Evolutionary conservation across 345 rosid species (phyloP).

Genomic region (Leavenworthia alabamica): DNA sequence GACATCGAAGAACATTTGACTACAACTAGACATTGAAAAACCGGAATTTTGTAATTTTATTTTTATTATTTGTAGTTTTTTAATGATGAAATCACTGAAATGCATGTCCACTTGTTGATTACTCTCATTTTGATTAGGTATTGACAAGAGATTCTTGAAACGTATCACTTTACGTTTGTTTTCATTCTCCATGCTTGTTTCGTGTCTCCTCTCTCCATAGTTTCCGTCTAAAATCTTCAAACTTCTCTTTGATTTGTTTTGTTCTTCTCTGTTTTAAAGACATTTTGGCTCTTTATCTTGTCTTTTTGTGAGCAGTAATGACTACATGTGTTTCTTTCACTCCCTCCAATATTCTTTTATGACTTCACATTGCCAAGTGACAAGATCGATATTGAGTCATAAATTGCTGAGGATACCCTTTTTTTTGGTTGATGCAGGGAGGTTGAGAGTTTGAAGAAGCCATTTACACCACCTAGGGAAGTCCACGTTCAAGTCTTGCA

Average conservation of each 20-base stretch:
- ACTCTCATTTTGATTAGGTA: background rate
- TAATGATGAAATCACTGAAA: background rate
- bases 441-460: conserved; percentile 62
- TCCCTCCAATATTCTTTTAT: background rate
- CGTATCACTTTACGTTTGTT: conserved; percentile 9
- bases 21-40: too few species aligned
- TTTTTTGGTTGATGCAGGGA: conserved; percentile 42
- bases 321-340: conserved; percentile 4
- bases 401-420: background rate
- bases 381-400: background rate
- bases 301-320: background rate
- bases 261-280: background rate
- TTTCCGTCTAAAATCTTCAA: conserved; percentile 18
- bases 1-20: background rate
- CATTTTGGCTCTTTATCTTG: conserved; percentile 7
- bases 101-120: conserved; percentile 34
- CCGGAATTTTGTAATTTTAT: too few species aligned
- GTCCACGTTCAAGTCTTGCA: conserved; percentile 83
- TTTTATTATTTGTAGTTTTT: background rate
- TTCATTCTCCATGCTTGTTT: conserved; percentile 22
- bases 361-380: background rate
- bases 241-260: background rate
- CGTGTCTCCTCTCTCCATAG: conserved; percentile 13
- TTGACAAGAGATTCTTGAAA: conserved; percentile 17
- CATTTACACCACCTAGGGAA: conserved; percentile 71